Conservation (phyloP, 345 rosid species). For the Ceriops zippeliana region DNA sequence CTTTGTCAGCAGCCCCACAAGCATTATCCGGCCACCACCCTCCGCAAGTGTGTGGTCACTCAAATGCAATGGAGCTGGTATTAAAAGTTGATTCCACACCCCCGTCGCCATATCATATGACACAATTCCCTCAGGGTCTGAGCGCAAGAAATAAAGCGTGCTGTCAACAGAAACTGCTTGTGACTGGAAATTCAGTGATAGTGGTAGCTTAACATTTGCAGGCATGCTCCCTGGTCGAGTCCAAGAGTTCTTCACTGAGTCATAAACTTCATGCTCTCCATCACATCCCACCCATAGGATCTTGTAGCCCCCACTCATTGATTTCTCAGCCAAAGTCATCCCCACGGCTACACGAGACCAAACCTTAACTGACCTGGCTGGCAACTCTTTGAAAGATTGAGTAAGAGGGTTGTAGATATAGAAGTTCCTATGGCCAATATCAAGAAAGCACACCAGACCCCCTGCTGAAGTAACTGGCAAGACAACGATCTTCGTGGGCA, state of each 20-base stretch:
- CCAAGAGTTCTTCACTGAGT: slow-evolving; percentile 72
- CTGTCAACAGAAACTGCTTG: slow-evolving; percentile 66
- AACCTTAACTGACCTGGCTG: slow-evolving; percentile 79
- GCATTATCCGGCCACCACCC: slow-evolving; percentile 74
- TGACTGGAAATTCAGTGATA: slow-evolving; percentile 79
- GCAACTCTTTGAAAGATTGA: slow-evolving; percentile 75
- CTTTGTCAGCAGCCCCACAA: slow-evolving; percentile 85
- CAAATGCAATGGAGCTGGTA: slow-evolving; percentile 74
- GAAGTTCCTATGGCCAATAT: slow-evolving; percentile 83
- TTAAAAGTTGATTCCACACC: slow-evolving; percentile 68
- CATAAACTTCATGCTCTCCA: slow-evolving; percentile 87
- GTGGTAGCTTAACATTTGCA: slow-evolving; percentile 61
- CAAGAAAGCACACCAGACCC: slow-evolving; percentile 94
- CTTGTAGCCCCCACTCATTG: slow-evolving; percentile 59
- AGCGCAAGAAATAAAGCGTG: slow-evolving; percentile 80
- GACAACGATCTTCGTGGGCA: slow-evolving; percentile 67
- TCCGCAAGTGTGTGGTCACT: slow-evolving; percentile 88
- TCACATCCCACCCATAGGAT: slow-evolving; percentile 88
- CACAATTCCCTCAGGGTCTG: slow-evolving; percentile 88
- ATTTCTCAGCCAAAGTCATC: slow-evolving; percentile 63
- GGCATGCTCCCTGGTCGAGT: slow-evolving; percentile 77
- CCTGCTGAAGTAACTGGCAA: slow-evolving; percentile 97
- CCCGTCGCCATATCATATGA: slow-evolving; percentile 71
- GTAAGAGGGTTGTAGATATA: slow-evolving; percentile 89
- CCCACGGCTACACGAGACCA: slow-evolving; percentile 95